phyloP scores from a whole-genome alignment of 2,329 filamentous ascomycete genomes.

The Domatiomyces globalis region DNA sequence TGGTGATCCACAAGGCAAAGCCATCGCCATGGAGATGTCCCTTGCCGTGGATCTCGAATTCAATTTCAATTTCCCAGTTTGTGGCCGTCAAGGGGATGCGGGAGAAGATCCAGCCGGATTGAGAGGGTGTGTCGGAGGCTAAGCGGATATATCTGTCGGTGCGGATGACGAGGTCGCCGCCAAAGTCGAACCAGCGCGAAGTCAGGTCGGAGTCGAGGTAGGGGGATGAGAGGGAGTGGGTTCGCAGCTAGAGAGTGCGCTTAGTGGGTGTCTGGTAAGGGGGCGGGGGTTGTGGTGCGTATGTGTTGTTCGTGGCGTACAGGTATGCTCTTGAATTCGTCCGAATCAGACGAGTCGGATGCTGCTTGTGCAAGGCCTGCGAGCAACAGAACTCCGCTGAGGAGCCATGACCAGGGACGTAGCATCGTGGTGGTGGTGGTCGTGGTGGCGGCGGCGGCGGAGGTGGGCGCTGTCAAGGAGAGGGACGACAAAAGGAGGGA shows the following conservation, averaged over 20 bases:
- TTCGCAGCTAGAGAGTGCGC: constrained; percentile 50
- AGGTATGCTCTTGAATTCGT: not conserved
- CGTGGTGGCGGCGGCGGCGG: too few relatives aligned
- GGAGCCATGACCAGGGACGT: not conserved
- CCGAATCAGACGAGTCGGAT: not conserved
- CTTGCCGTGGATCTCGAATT: constrained; percentile 84
- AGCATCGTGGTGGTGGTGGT: not conserved
- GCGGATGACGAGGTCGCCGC: constrained; percentile 77
- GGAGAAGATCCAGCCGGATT: constrained; percentile 86
- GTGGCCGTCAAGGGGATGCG: constrained; percentile 88
- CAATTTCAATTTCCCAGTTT: constrained; percentile 96
- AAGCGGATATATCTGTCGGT: constrained; percentile 75
- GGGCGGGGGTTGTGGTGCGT: too few relatives aligned
- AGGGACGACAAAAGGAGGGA: not conserved
- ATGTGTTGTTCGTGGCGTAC: not conserved
- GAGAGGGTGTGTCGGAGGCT: constrained; percentile 77
- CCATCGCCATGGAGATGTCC: constrained; percentile 90
- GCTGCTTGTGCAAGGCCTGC: not conserved
- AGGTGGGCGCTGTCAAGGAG: too few relatives aligned
- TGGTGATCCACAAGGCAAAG: constrained; percentile 96
- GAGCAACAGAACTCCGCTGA: not conserved
- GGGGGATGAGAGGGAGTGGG: constrained; percentile 71
- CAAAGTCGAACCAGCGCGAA: constrained; percentile 98
- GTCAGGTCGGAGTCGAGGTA: constrained; percentile 97
- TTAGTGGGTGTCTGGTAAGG: not conserved